phyloP scores from a whole-genome alignment of 2,329 filamentous ascomycete species.

The Colletotrichum acutatum region DNA sequence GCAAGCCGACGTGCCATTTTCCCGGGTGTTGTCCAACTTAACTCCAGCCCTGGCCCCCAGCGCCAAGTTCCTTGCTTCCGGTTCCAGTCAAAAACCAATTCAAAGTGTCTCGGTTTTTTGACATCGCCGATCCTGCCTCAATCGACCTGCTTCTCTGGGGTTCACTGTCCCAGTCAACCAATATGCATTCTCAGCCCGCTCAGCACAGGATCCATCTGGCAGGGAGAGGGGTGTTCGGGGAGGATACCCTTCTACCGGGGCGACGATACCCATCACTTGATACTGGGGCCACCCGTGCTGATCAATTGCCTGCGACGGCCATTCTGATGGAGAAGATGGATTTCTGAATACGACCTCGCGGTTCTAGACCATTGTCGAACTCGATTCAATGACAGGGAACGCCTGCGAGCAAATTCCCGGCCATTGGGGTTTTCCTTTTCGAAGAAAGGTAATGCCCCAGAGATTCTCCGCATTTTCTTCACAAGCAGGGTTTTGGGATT shows the following conservation, averaged over 20 bases:
- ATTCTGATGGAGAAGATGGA: slow-evolving; percentile 1
- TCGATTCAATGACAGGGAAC: not conserved
- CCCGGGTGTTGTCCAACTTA: slow-evolving; percentile 5
- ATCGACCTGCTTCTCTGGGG: not conserved
- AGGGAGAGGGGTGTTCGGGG: slow-evolving; percentile 21
- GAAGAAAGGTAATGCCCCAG: not conserved
- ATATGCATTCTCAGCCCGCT: not conserved
- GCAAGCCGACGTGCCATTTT: not conserved
- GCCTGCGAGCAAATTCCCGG: not conserved
- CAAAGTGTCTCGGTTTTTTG: not conserved
- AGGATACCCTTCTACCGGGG: not conserved
- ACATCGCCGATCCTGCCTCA: slow-evolving; percentile 24
- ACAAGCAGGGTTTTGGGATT: not conserved
- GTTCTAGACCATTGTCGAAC: slow-evolving; percentile 27
- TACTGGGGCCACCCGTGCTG: slow-evolving; percentile 16
- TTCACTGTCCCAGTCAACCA: not conserved
- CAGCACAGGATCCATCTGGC: slow-evolving; percentile 9
- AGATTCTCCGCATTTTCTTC: slow-evolving; percentile 5
- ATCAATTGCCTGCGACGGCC: slow-evolving; percentile 12
- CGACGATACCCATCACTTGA: not conserved
- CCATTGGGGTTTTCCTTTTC: not conserved
- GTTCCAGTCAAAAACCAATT: not conserved
- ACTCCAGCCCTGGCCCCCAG: not conserved
- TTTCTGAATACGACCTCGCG: slow-evolving; percentile 20
- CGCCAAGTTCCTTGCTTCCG: not conserved